Conservation (phyloP, 148 eudicot species). For the Pharnaceum exiguum region DNA sequence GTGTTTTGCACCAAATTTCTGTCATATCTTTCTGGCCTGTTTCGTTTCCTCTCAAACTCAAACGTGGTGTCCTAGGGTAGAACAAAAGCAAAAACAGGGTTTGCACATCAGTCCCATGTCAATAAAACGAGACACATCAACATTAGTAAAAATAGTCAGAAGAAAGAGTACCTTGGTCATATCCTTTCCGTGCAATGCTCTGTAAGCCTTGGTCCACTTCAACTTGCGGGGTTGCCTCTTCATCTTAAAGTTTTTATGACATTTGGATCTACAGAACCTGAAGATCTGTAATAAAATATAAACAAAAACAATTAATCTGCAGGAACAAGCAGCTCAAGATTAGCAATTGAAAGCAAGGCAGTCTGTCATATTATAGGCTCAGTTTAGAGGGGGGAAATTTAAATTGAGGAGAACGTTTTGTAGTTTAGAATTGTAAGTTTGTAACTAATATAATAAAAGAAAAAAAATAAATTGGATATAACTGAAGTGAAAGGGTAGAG, state of each 20-base stretch:
- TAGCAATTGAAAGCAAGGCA: background rate
- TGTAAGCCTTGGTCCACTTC: constrained; percentile 93
- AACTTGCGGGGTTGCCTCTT: constrained; percentile 99
- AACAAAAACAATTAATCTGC: too few relatives aligned
- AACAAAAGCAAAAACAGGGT: background rate
- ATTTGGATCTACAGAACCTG: constrained; percentile 90
- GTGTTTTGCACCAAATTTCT: constrained; percentile 57
- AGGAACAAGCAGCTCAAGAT: constrained; percentile 5
- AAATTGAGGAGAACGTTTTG: too few relatives aligned
- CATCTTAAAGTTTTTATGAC: constrained; percentile 98
- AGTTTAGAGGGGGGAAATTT: too few relatives aligned
- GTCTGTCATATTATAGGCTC: too few relatives aligned
- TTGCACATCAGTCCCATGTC: too few relatives aligned
- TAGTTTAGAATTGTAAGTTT: too few relatives aligned
- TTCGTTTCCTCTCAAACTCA: constrained; percentile 94
- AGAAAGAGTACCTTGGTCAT: constrained; percentile 69
- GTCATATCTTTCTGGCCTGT: constrained; percentile 93
- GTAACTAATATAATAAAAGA: too few relatives aligned
- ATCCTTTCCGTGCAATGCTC: constrained; percentile 88
- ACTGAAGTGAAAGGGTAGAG: too few relatives aligned
- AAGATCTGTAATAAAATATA: too few relatives aligned
- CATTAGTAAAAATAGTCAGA: background rate
- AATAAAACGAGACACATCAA: too few relatives aligned
- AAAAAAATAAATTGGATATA: too few relatives aligned
- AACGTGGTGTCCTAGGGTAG: constrained; percentile 90